Conservation (phyloP, 2,329 filamentous ascomycete genomes). For the Alternaria dauci region DNA sequence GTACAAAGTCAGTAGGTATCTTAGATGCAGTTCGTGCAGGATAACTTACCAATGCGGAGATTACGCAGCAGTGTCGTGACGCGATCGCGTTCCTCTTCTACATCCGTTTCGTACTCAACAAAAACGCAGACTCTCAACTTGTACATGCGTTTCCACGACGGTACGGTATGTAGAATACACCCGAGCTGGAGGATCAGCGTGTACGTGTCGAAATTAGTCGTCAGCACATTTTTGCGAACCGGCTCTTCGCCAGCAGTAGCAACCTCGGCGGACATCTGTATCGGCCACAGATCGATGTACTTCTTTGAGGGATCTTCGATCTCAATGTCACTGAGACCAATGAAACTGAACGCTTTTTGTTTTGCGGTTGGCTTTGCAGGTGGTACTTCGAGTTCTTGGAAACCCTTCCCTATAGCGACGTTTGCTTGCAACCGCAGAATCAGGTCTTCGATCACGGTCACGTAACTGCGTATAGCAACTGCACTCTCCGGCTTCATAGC, state of each 20-base stretch:
- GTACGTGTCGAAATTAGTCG: slow-evolving; percentile 92
- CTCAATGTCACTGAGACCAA: slow-evolving; percentile 47
- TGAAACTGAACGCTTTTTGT: slow-evolving; percentile 34
- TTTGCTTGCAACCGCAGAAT: slow-evolving; percentile 81
- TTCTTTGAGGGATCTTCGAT: slow-evolving; percentile 71
- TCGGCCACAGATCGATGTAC: slow-evolving; percentile 89
- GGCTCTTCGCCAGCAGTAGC: slow-evolving; percentile 60
- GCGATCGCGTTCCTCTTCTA: slow-evolving; percentile 77
- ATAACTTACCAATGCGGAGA: slow-evolving; percentile 66
- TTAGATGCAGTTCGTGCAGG: too few relatives aligned
- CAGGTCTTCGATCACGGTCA: slow-evolving; percentile 84
- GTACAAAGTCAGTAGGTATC: too few relatives aligned
- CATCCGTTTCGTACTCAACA: slow-evolving; percentile 86
- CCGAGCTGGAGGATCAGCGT: slow-evolving; percentile 86
- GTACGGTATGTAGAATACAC: slow-evolving; percentile 82
- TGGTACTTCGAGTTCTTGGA: slow-evolving; percentile 78
- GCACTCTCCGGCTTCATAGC: slow-evolving; percentile 72
- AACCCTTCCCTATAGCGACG: slow-evolving; percentile 83
- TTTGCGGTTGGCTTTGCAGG: slow-evolving; percentile 40
- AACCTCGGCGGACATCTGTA: slow-evolving; percentile 90
- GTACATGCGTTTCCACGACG: slow-evolving; percentile 79
- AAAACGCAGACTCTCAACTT: slow-evolving; percentile 81
- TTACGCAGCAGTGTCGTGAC: slow-evolving; percentile 80
- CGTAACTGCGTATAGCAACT: slow-evolving; percentile 76
- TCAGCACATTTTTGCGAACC: slow-evolving; percentile 69